Evolutionary conservation across 2,329 filamentous ascomycete species (phyloP).

Genomic region (Fusarium temperatum): DNA sequence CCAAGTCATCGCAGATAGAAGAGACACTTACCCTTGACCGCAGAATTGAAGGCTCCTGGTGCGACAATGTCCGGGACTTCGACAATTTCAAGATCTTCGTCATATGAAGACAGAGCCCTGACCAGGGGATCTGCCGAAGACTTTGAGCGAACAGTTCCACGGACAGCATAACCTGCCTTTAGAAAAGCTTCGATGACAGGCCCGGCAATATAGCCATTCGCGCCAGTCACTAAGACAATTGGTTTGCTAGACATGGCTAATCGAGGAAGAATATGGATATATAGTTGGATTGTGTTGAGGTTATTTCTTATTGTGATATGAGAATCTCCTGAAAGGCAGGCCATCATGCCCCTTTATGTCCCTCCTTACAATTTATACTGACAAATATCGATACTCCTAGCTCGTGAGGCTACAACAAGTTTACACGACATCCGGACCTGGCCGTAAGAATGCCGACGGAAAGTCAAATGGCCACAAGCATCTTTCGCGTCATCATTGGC

Average conservation of each 20-base stretch:
- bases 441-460: background rate
- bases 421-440: background rate
- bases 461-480: background rate
- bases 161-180: conserved; percentile 49
- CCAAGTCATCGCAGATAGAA: background rate
- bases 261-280: background rate
- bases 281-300: background rate
- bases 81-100: conserved; percentile 35
- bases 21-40: conserved; percentile 41
- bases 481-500: background rate
- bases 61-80: conserved; percentile 48
- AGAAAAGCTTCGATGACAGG: conserved; percentile 50
- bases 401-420: background rate
- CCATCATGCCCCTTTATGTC: background rate
- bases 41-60: conserved; percentile 48
- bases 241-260: conserved; percentile 33
- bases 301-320: background rate
- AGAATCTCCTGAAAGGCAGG: background rate
- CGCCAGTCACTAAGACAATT: conserved; percentile 49
- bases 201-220: conserved; percentile 52
- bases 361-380: background rate
- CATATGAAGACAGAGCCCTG: conserved; percentile 30
- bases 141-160: conserved; percentile 49
- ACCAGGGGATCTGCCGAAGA: conserved; percentile 31
- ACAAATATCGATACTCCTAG: background rate